Evolutionary conservation across 768 basidiomycete species (phyloP), one percentile per base, ranked within the genome.

Genomic region (Suillus bovinus): DNA sequence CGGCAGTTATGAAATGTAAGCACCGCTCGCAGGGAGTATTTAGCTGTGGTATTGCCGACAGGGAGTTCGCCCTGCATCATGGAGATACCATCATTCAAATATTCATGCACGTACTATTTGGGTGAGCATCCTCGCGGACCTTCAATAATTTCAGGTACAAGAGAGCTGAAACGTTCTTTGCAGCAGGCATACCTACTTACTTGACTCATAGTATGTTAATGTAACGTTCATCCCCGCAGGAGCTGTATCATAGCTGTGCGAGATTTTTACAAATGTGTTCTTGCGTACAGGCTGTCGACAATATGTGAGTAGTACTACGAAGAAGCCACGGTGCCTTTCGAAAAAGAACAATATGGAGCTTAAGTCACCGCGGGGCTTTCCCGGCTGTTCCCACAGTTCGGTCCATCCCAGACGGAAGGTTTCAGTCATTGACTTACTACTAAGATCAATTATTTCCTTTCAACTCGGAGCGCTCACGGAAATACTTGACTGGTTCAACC

Each of bases 61-160:
- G 27, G 4, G 36, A 56, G 55, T 38, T 39, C 55, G 24, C 55
- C 24, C 24, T 55, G 24, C 34, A 56, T 39, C 36, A 56, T 39
- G 36, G 55, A 27, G 54, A 55, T 56, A 27, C 24, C 55, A 56
- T 56, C 55, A 56, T 56, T 46, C 11, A 46, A 22, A 46, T 22
- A 24, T 46, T 24, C 46, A 8, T 24, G 17, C 3, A 39, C 27
- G 39, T 8, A 11, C 33, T 56, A 55, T 55, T 55, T 55, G 54
- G 54, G 5, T 24, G 36, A 56, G 36, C 38, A 24, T 10, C 55
- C 38, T 56, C 55, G 55, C 55, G 55, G 55, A 56, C 55, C 38
- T 56, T 56, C 20, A 56, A 56, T 56, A 56, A 39, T 55, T 10
- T 56, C 36, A 56, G 36, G 54, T 27, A 56, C 36, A 38, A 16